Evolutionary conservation across 73 alveolate species (phyloP).

Genomic region (Paraurostyla sp.): DNA sequence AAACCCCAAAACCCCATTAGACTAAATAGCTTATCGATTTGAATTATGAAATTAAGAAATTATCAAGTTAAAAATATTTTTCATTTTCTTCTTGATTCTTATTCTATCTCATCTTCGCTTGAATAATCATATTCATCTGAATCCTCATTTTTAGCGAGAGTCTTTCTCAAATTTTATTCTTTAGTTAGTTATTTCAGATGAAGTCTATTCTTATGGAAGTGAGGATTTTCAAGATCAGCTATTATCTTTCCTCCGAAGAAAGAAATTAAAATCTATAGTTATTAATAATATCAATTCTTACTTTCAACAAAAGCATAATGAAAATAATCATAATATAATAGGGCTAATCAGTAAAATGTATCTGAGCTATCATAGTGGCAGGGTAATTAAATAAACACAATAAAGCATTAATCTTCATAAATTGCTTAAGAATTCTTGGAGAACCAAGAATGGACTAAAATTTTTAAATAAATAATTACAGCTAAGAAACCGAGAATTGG

Average conservation of each 20-base stretch:
- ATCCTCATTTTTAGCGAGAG: neutral
- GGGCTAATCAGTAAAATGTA: neutral
- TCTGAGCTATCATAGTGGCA: neutral
- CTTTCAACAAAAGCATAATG: neutral
- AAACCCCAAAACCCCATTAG: too few relatives aligned
- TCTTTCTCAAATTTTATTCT: neutral
- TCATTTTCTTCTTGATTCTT: neutral
- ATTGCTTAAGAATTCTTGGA: constrained; percentile 6
- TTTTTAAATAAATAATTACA: neutral
- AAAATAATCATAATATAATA: constrained; percentile 2
- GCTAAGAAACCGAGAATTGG: constrained; percentile 21
- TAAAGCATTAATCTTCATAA: neutral
- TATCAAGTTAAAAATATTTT: too few relatives aligned
- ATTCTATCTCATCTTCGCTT: neutral
- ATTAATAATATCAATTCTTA: neutral
- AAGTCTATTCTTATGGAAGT: constrained; percentile 21
- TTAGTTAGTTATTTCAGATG: constrained; percentile 11
- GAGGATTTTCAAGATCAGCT: constrained; percentile 59
- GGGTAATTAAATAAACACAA: constrained; percentile 23
- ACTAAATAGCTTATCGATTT: neutral
- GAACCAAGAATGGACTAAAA: constrained; percentile 40
- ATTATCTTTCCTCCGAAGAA: constrained; percentile 13
- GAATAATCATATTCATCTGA: neutral
- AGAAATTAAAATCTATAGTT: neutral
- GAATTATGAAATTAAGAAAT: too few relatives aligned